A percentile compares a stretch with the other conserved stretches of the same genome.
Evolutionary conservation across 176 grass and related monocot genomes (phyloP).

Genomic region (Carex myosuroides): DNA sequence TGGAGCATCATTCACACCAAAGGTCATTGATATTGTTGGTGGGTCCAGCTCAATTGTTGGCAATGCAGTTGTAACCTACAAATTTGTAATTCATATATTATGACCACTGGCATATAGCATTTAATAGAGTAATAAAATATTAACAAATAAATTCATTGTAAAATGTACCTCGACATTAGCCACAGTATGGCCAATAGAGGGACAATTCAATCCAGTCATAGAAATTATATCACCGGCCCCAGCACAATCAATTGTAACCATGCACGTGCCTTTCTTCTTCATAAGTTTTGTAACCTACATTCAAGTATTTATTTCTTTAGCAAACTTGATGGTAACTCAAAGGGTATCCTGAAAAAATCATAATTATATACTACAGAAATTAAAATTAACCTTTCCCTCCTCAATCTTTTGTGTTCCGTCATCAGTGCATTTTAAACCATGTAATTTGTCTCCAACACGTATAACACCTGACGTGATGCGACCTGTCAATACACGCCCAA

Average conservation of each 20-base stretch:
- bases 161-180: conserved; percentile 71
- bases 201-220: conserved; percentile 83
- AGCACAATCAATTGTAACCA: conserved; percentile 62
- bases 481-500: conserved; percentile 92
- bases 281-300: conserved; percentile 90
- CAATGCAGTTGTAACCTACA: conserved; percentile 80
- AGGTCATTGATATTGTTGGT: conserved; percentile 99
- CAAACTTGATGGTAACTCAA: not conserved
- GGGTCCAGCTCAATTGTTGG: conserved; percentile 91
- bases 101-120: conserved; percentile 12
- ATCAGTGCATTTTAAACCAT: conserved; percentile 70
- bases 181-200: conserved; percentile 97
- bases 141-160: conserved; percentile 22
- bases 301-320: conserved; percentile 19
- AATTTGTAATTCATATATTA: conserved; percentile 24
- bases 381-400: conserved; percentile 75
- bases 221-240: conserved; percentile 98
- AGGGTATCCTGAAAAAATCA: not conserved
- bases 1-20: conserved; percentile 96
- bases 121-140: not conserved
- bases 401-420: conserved; percentile 76
- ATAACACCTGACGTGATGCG: conserved; percentile 73
- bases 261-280: conserved; percentile 97
- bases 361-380: conserved; percentile 17
- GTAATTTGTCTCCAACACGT: conserved; percentile 80